These are phyloP conservation scores for Oryza meyeriana DNA, from an alignment of 176 grass and related monocot species.

Conservation along the genomic window DNA sequence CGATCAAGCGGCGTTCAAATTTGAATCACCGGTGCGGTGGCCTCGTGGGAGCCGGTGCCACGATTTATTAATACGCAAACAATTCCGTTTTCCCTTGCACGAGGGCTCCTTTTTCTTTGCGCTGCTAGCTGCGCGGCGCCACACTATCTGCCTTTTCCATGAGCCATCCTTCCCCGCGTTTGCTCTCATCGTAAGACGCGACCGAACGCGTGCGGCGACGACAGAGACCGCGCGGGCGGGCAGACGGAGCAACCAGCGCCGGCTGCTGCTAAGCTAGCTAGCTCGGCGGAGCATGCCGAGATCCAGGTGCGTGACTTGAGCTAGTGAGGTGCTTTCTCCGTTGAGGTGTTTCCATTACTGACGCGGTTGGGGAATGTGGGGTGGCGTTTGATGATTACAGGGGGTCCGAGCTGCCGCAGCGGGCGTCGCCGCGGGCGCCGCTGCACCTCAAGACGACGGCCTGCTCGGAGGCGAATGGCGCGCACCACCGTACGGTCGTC, in stretches of 20 bases:
- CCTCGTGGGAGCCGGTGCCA: constrained; percentile 14
- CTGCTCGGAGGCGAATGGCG: constrained; percentile 63
- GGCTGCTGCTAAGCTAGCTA: background rate
- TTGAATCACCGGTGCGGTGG: constrained; percentile 38
- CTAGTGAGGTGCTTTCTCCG: background rate
- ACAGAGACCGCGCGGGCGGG: background rate
- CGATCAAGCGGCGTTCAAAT: constrained; percentile 34
- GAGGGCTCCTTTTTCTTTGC: background rate
- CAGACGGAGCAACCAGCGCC: background rate
- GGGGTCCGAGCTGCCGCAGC: constrained; percentile 69
- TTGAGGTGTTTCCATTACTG: background rate
- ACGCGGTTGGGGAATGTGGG: background rate
- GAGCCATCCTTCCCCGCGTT: background rate
- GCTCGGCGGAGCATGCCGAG: constrained; percentile 40
- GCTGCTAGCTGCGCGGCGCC: background rate
- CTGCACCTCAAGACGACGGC: constrained; percentile 78
- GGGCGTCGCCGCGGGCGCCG: constrained; percentile 65
- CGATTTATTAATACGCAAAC: constrained; percentile 38
- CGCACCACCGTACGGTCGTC: constrained; percentile 44
- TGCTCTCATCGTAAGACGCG: constrained; percentile 8
- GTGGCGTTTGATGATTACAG: constrained; percentile 30
- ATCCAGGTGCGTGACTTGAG: constrained; percentile 39
- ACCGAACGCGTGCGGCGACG: background rate
- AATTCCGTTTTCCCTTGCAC: constrained; percentile 32
- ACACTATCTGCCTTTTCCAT: background rate